A percentile compares a stretch with the other conserved stretches of the same genome.
phyloP scores from a whole-genome alignment of 495 filamentous ascomycete genomes.

The Mytilinidion resinicola region DNA sequence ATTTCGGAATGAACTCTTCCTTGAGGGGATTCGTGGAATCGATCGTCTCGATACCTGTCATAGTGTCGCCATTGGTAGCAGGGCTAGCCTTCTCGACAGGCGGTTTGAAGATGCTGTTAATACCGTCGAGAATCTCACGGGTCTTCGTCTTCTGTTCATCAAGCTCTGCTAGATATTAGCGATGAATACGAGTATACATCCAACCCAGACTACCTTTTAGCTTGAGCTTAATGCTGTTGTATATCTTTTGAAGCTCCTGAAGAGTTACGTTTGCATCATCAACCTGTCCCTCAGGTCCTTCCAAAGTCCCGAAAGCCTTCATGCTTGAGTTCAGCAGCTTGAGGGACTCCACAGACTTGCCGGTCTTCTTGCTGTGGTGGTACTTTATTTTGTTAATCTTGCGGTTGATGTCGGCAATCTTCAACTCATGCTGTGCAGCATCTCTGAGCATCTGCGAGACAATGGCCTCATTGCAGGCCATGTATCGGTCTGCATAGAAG shows the following conservation, averaged over 20 bases:
- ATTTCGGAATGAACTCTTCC: neutral
- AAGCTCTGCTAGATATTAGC: constrained; percentile 38
- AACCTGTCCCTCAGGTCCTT: constrained; percentile 5
- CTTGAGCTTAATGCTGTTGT: constrained; percentile 36
- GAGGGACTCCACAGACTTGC: constrained; percentile 11
- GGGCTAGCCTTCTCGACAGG: constrained; percentile 9
- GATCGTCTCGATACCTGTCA: neutral
- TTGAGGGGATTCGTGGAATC: neutral
- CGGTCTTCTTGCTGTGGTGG: neutral
- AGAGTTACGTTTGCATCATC: constrained; percentile 13
- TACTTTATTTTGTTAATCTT: constrained; percentile 32
- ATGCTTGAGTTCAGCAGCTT: constrained; percentile 20
- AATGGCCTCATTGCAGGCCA: constrained; percentile 45
- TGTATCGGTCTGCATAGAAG: constrained; percentile 75
- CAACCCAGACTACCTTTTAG: constrained; percentile 25
- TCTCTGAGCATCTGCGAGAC: constrained; percentile 16
- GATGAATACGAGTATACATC: neutral
- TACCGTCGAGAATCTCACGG: constrained; percentile 41
- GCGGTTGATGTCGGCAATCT: constrained; percentile 23
- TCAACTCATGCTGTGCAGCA: constrained; percentile 38
- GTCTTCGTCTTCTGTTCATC: constrained; percentile 48
- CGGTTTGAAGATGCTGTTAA: constrained; percentile 46
- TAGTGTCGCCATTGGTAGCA: neutral
- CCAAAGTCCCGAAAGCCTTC: constrained; percentile 10
- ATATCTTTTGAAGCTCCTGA: constrained; percentile 21